Evolutionary conservation across 495 filamentous ascomycete species (phyloP), one percentile per base, ranked within the genome.

Genomic region (Cetradonia linearis): DNA sequence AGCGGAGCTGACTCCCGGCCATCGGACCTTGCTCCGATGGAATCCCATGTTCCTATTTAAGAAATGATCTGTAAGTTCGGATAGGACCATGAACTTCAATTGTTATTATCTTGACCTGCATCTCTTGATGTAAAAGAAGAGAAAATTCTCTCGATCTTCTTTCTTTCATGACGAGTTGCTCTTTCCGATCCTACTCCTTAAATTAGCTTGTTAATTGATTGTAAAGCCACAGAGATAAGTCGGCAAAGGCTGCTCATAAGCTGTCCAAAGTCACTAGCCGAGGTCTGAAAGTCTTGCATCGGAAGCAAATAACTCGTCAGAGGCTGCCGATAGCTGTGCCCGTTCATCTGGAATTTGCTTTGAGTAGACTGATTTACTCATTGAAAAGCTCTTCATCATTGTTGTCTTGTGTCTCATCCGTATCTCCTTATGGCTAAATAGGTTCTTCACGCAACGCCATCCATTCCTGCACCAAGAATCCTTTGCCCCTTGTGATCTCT

Each of bases 401-500:
- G 42, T 10, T 23, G 25, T 8, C 0, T n/a, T n/a, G n/a, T n/a
- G n/a, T n/a, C n/a, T n/a, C n/a, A n/a, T n/a, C n/a, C n/a, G n/a
- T n/a, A n/a, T n/a, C n/a, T n/a, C n/a, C n/a, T 46, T 4, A 25
- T 23, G 9, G 0, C 2, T 20, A 46, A 25, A 11, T 23, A 25
- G 9, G 3, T 10, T 13, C n/a, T n/a, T n/a, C n/a, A n/a, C n/a
- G n/a, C n/a, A n/a, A n/a, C n/a, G n/a, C n/a, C n/a, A n/a, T 36
- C 34, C n/a, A 36, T 23, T 4, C 20, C n/a, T 33, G 11, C n/a
- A 33, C 28, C 57, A 52, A 28, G 14, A 59, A 52, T 6, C 33
- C 28, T 38, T n/a, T 55, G 53, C 49, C 25, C 36, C 59, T 55
- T 18, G 79, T 82, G 55, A 83, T 78, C 66, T 83, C 76, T 8